Percentiles rank a stretch among this genome's conserved stretches.
These are phyloP conservation scores for Xerocomus potaroensis DNA, from an alignment of 768 basidiomycete species.

Conservation along the genomic window DNA sequence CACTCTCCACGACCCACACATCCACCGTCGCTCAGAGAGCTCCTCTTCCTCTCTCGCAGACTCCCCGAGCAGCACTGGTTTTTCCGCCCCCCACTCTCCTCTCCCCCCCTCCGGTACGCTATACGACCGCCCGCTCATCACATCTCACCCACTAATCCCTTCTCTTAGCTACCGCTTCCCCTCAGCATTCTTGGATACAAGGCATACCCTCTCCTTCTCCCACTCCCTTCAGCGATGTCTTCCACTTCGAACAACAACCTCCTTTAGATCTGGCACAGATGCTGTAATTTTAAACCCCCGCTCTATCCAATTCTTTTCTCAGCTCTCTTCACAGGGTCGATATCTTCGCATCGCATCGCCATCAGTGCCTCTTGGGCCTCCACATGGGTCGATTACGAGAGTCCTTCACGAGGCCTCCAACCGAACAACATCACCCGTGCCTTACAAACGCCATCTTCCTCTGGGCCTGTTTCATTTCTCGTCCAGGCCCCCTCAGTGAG, in stretches of 20 bases:
- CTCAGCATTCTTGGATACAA: slow-evolving; percentile 49
- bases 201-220: slow-evolving; percentile 49
- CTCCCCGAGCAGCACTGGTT: slow-evolving; percentile 49
- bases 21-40: slow-evolving; percentile 39
- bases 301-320: slow-evolving; percentile 1
- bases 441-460: slow-evolving; percentile 80
- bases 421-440: slow-evolving; percentile 69
- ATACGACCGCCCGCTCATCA: too few relatives aligned
- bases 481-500: slow-evolving; percentile 62
- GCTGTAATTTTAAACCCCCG: slow-evolving; percentile 44
- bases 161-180: slow-evolving; percentile 42
- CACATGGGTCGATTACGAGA: slow-evolving; percentile 64
- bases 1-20: slow-evolving; percentile 65
- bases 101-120: slow-evolving; percentile 50
- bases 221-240: slow-evolving; percentile 49
- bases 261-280: slow-evolving; percentile 61
- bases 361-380: slow-evolving; percentile 69
- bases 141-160: too few relatives aligned
- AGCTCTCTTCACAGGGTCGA: slow-evolving; percentile 48
- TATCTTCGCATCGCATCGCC: slow-evolving; percentile 70
- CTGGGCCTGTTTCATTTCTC: slow-evolving; percentile 78
- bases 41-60: slow-evolving; percentile 48
- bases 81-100: slow-evolving; percentile 55
- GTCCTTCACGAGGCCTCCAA: slow-evolving; percentile 46
- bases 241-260: slow-evolving; percentile 42